Evolutionary conservation across 1,139 yeast species (phyloP).

Genomic region (Meyerozyma sp.): DNA sequence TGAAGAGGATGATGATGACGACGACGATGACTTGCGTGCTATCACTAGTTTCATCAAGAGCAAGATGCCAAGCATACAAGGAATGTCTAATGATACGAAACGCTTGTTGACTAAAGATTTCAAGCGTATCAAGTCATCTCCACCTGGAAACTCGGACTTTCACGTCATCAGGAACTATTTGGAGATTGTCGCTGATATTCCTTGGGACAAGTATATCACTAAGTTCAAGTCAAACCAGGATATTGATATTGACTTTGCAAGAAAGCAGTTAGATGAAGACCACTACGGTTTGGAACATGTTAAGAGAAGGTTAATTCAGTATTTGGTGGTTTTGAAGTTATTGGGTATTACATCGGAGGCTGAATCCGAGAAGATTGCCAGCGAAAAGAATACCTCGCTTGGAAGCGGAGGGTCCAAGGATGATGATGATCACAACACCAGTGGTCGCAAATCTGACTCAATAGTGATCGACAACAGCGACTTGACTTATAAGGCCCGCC

Average conservation of each 20-base stretch:
- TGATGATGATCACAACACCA: not conserved
- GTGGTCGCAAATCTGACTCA: slow-evolving; percentile 8
- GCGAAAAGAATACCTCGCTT: slow-evolving; percentile 7
- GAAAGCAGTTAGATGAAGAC: slow-evolving; percentile 61
- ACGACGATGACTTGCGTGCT: slow-evolving; percentile 41
- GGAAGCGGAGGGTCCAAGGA: slow-evolving; percentile 9
- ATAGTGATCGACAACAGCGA: slow-evolving; percentile 35
- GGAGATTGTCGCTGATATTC: slow-evolving; percentile 66
- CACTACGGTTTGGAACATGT: slow-evolving; percentile 84
- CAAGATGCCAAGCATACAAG: slow-evolving; percentile 39
- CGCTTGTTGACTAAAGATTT: slow-evolving; percentile 58
- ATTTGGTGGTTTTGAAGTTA: slow-evolving; percentile 70
- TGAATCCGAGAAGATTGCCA: slow-evolving; percentile 13
- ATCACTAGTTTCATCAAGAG: slow-evolving; percentile 41
- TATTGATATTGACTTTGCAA: slow-evolving; percentile 53
- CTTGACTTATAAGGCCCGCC: slow-evolving; percentile 25
- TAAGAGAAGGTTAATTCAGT: slow-evolving; percentile 76
- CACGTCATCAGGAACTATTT: slow-evolving; percentile 68
- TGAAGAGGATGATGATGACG: slow-evolving; percentile 32
- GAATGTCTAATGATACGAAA: slow-evolving; percentile 45
- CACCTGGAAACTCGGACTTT: slow-evolving; percentile 63
- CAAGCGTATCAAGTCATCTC: slow-evolving; percentile 56
- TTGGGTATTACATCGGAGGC: slow-evolving; percentile 40
- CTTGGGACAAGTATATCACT: slow-evolving; percentile 45
- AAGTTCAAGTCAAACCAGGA: slow-evolving; percentile 36